Evolutionary conservation across 2,329 filamentous ascomycete species (phyloP), one percentile per base, ranked within the genome.

Genomic region (Dactylellina drechsleri): DNA sequence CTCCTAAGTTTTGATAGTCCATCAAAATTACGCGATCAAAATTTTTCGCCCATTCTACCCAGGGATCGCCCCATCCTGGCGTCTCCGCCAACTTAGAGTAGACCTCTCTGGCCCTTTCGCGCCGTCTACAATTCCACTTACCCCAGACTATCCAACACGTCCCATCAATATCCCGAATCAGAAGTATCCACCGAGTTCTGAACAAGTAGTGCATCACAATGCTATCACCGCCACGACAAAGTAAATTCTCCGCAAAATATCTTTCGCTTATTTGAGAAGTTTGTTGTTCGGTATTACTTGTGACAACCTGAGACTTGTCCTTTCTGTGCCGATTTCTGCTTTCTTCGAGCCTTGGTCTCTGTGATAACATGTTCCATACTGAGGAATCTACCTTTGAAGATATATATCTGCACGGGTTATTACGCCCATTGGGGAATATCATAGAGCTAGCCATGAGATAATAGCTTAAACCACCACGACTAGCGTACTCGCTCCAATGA

Each of bases 1-100:
- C 13, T 26, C 50, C 50, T 10, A 12, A 54, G n/a, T 20, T 54
- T n/a, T 54, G 50, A 54, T 54, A 54, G n/a, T 54, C 50, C 50
- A 54, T 54, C 13, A 54, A 26, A 10, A 6, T 10, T 31, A 23
- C n/a, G 6, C n/a, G 8, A 26, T 26, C 50, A 26, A 54, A 54
- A 26, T 54, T 5, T 26, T 54, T 12, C 10, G 26, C 20, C 50
- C 50, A 54, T 12, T 12, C 4, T 10, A 20, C 6, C 50, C 50
- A 54, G 12, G 50, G 50, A 31, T 54, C 50, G 20, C 50, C 50
- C 50, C 50, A 54, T 23, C 26, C 26, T 54, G 50, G 13, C 4
- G 8, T 23, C 12, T 8, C 10, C 4, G 26, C 20, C 10, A 54
- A 6, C 4, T 12, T 7, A 13, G 7, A 4, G 12, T 26, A 26